Base-by-base conservation (phyloP, 805 yeast species). In the Pichia gijzeniarum region DNA sequence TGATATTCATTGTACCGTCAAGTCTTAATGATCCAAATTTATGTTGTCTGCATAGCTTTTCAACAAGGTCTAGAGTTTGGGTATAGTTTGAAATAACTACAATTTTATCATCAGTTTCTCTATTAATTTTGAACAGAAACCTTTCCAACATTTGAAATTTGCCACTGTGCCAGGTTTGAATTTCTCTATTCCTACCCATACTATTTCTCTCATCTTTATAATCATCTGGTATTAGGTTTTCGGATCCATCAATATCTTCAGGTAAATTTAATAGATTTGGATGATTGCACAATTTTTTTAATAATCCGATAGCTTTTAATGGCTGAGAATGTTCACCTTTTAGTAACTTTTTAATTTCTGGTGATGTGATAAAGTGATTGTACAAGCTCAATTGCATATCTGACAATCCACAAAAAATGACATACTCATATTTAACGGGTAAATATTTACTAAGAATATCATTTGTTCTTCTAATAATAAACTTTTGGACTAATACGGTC, bases 341-440 rank as follows among this genome's bases (percentile, higher is more conserved):
- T n/a, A 86, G 54, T 10, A 87, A 63, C 51, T 76, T 77, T 41
- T 72, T 76, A 52, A 88, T 82, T 43, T 82, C 93, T 1, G 93
- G 88, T 5, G 95, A 82, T 12, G 85, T 77, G 43, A 89, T 74
- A 55, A 85, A 86, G 52, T 82, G 82, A 43, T 76, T 69, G 59
- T 93, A 93, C 1, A 93, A 63, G 1, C 71, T 64, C 41, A 70
- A 66, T 63, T 93, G 99, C 65, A 90, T 73, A 0, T 86, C 87
- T 1, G 91, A 75, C 45, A 93, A 67, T 36, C 81, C 82, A 49
- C 93, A 89, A 62, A 91, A 93, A n/a, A 93, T 85, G 19, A 93
- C 98, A 63, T 93, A 95, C 62, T 93, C 99, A 61, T 89, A 90
- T 63, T 93, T 93, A 51, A 95, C 87, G 0, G 99, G 99, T 48